Base-by-base conservation (phyloP, 257 asterid genomes). In the Mentha longifolia region DNA sequence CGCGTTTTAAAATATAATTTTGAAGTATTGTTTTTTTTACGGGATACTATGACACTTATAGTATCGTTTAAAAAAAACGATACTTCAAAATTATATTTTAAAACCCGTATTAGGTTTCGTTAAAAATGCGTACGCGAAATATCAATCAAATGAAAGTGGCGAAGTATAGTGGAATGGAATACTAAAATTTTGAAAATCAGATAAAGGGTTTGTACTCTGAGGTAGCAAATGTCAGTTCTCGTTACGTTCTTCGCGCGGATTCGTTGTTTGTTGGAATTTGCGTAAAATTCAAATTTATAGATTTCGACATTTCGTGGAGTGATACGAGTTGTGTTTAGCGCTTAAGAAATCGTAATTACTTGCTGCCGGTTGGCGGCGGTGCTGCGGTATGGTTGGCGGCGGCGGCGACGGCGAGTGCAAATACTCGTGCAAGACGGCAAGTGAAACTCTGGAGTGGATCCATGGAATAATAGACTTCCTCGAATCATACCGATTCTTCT, bases 381-480 rank as follows among this genome's bases (percentile, higher is more conserved):
- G 46, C 15, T 14, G 15, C 69, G 73, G 43, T 67, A 78, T 74
- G 78, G 77, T 77, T 35, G 79, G 62, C 25, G 74, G 64, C 17
- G 77, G 71, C 69, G 73, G 75, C 37, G 39, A 19, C 62, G 39
- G 16, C 52, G 79, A 46, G 56, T 39, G 64, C 22, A 79, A 80
- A 61, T 85, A 82, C 82, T 82, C 89, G 50, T 92, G 95, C 88
- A 71, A 47, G 17, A 79, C 93, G 42, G 89, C 92, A 0, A 71
- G 54, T 16, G 95, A 87, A 77, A 90, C 96, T 14, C 78, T 81
- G 37, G 87, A 87, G 76, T 92, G 98, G 98, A 90, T 92, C 68
- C 83, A 65, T 39, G 92, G 95, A 22, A 88, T 90, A 46, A 68
- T 80, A 42, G 71, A 81, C n/a, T 92, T 90, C 82, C 82, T 90